A percentile compares a stretch with the other conserved stretches of the same genome.
These are phyloP conservation scores for Fusarium algeriense DNA, from an alignment of 2,329 filamentous ascomycete genomes.

Conservation along the genomic window DNA sequence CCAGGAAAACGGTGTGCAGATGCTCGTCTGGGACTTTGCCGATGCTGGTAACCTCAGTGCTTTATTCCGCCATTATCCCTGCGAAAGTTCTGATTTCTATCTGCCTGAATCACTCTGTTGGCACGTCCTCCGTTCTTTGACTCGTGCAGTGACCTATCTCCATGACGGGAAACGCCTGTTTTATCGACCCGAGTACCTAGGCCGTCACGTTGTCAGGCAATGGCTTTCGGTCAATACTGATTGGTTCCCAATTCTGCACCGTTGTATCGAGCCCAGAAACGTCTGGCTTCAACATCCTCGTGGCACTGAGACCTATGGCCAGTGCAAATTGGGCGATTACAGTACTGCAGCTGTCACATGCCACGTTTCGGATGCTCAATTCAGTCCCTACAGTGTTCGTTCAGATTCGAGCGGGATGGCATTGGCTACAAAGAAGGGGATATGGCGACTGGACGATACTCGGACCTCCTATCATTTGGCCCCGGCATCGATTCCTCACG, in stretches of 20 bases:
- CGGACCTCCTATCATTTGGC: conserved; percentile 6
- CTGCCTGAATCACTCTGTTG: conserved; percentile 67
- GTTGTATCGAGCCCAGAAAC: conserved; percentile 60
- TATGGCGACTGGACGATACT: conserved; percentile 16
- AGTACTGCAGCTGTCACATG: conserved; percentile 56
- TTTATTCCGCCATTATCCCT: conserved; percentile 52
- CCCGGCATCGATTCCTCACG: conserved; percentile 12
- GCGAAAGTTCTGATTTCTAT: conserved; percentile 47
- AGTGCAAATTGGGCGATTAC: conserved; percentile 67
- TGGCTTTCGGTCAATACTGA: conserved; percentile 52
- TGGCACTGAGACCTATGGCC: conserved; percentile 63
- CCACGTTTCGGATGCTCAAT: conserved; percentile 42
- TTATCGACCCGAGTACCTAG: conserved; percentile 11
- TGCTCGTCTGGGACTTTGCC: conserved; percentile 65
- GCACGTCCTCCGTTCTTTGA: conserved; percentile 64
- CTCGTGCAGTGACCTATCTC: conserved; percentile 64
- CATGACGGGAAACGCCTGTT: conserved; percentile 60
- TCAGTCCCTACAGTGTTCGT: background rate
- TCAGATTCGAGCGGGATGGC: conserved; percentile 10
- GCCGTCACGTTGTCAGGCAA: background rate
- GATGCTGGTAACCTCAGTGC: conserved; percentile 63
- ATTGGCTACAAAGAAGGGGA: conserved; percentile 30
- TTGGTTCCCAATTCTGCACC: conserved; percentile 66
- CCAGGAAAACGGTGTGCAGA: conserved; percentile 41
- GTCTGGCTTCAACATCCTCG: conserved; percentile 64